Base-by-base conservation (phyloP, 106 monocot species). In the Allium fistulosum region DNA sequence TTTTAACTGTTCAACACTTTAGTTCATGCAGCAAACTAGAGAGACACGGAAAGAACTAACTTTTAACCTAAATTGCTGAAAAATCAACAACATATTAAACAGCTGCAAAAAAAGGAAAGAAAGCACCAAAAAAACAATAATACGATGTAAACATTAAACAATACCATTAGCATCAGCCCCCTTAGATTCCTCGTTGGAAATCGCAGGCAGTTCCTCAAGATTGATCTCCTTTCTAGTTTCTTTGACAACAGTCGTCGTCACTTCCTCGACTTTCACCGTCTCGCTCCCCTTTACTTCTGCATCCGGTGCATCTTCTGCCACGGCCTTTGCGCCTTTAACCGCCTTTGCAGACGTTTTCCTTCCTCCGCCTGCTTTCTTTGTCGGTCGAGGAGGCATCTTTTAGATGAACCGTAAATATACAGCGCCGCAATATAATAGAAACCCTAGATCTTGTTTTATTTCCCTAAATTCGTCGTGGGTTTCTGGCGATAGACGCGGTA, bases 221-320 rank as follows among this genome's bases (percentile, higher is more conserved):
- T 67, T 67, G 26, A 52, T n/a, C 11, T 67, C 67, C 28, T 67
- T 26, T 14, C 53, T 67, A 12, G 27, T 53, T 28, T 67, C 67
- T 7, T 9, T 27, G 9, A 26, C 51, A 50, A 50, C 28, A 61
- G 60, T 26, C 15, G n/a, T 46, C 10, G 65, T 67, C 67, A 12
- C 67, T 10, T 67, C 74, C 46, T 81, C 76, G 3, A 59, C 45
- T 69, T 62, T 74, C 3, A 52, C 49, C 22, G 27, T 59, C 50
- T 81, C 79, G 47, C 9, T 77, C 3, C 17, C 69, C 53, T 15
- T 50, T 69, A 49, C 49, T n/a, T 48, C 65, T 66, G 75, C 7
- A 53, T 49, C 66, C 61, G 63, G 53, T 14, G 65, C 48, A 37
- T 37, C 37, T 37, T 37, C 37, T 37, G 37, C 37, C 37, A 37